Base-by-base conservation (phyloP, 345 rosid species). In the Aquilaria malaccensis region DNA sequence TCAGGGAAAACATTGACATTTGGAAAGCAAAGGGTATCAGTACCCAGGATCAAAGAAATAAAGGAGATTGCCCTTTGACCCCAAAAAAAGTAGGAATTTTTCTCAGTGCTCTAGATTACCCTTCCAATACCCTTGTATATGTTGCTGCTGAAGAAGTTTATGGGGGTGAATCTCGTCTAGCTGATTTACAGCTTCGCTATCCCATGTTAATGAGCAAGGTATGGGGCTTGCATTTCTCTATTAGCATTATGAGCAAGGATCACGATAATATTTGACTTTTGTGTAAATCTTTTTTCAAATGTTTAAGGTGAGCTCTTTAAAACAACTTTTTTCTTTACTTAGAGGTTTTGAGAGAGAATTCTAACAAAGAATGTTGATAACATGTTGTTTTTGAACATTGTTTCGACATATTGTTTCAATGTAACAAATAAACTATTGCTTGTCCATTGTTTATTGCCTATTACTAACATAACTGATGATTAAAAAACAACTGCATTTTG, bases 111-210 rank as follows among this genome's bases (percentile, higher is more conserved):
- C 81, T 93, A 32, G 97, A 97, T 30, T 87, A 81, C 76, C 83
- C 85, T 50, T 76, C 89, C 61, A 66, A 68, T 68, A 93, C 97
- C n/a, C 94, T 88, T 0, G 81, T 89, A 68, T 93, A 93, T 54
- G 80, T 93, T 66, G 98, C 94, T 76, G 82, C 98, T 30, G 97
- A 97, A 64, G 89, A 87, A 78, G 84, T 89, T 61, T 89, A 93
- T 45, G 98, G 96, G 49, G 96, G 94, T 56, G 87, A 85, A 66
- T 66, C 88, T 66, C 85, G 76, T 53, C 80, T 85, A 85, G 87
- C 75, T 41, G 80, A 65, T 63, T 74, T 89, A 62, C 65, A 56
- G 45, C 77, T 91, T 37, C 87, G 81, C 53, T 93, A 80, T 77
- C 83, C 94, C 49, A 77, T 78, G 65, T 61, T 89, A 70, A 80